A percentile compares a stretch with the other conserved stretches of the same genome.
phyloP scores from a whole-genome alignment of 208 protist species.

The Crithidia expoeki region DNA sequence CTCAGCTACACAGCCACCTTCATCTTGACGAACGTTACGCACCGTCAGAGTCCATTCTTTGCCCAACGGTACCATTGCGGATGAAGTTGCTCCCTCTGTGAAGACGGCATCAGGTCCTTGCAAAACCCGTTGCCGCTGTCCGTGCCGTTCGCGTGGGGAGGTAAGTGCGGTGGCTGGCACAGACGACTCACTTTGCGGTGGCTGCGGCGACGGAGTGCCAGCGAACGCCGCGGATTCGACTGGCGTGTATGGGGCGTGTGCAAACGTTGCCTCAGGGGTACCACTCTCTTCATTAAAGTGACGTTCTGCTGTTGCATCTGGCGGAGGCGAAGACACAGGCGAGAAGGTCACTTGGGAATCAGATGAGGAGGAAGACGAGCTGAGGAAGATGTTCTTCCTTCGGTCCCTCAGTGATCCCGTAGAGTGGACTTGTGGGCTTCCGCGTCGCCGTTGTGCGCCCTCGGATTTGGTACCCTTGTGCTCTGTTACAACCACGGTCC shows the following conservation, averaged over 20 bases:
- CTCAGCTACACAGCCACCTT: neutral
- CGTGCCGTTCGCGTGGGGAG: neutral
- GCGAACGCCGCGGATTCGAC: neutral
- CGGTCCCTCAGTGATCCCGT: neutral
- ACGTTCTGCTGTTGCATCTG: neutral
- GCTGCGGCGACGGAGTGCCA: neutral
- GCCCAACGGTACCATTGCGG: conserved; percentile 7
- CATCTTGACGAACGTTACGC: neutral
- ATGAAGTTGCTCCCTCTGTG: neutral
- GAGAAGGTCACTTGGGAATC: conserved; percentile 1
- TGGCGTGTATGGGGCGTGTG: neutral
- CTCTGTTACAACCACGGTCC: neutral
- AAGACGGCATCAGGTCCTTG: neutral
- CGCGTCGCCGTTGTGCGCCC: neutral
- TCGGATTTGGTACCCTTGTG: neutral
- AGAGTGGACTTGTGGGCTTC: neutral
- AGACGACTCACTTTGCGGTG: neutral
- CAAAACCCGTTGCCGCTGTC: neutral
- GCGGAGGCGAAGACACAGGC: neutral
- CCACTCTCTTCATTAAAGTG: neutral
- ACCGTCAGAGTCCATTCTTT: conserved; percentile 33
- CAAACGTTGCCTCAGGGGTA: neutral
- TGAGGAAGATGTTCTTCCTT: conserved; percentile 28
- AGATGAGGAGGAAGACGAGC: conserved; percentile 17
- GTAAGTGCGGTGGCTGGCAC: neutral